A percentile compares a stretch with the other conserved stretches of the same genome.
phyloP scores from a whole-genome alignment of 331 rosid species.

The Cucumis variabilis region DNA sequence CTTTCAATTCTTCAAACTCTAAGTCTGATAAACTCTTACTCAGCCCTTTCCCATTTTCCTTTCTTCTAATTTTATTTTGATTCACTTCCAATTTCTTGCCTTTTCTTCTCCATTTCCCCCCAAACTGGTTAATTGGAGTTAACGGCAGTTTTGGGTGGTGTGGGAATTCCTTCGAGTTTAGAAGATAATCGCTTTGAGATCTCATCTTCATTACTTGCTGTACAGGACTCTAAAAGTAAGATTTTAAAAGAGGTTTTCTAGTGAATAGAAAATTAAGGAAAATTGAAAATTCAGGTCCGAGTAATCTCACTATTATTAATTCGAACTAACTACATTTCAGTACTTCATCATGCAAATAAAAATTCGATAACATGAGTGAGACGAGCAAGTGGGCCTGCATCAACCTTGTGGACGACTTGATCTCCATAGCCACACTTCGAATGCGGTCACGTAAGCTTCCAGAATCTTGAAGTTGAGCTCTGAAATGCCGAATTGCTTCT shows the following conservation, averaged over 20 bases:
- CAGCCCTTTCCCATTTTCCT: not conserved
- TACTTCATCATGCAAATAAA: not conserved
- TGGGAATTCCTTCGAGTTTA: conserved; percentile 19
- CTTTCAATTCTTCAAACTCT: conserved; percentile 77
- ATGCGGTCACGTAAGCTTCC: conserved; percentile 79
- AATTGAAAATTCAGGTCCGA: not conserved
- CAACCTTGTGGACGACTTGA: conserved; percentile 76
- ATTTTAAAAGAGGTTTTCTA: too few species aligned
- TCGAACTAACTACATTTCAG: not conserved
- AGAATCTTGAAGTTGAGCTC: conserved; percentile 71
- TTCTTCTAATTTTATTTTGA: not conserved
- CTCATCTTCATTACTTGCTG: too few species aligned
- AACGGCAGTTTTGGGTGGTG: conserved; percentile 10
- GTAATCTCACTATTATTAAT: not conserved
- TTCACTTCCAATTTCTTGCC: conserved; percentile 17
- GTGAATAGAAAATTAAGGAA: not conserved
- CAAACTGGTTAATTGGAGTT: conserved; percentile 47
- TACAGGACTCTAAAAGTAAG: too few species aligned
- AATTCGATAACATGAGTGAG: conserved; percentile 62
- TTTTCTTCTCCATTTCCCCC: not conserved
- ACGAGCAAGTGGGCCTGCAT: conserved; percentile 79
- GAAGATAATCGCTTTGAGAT: conserved; percentile 44
- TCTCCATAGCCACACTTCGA: conserved; percentile 72
- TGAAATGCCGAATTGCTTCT: conserved; percentile 78
- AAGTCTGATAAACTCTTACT: conserved; percentile 73